These are phyloP conservation scores for Omphalea diandra DNA, from an alignment of 441 rosid species.

Conservation along the genomic window DNA sequence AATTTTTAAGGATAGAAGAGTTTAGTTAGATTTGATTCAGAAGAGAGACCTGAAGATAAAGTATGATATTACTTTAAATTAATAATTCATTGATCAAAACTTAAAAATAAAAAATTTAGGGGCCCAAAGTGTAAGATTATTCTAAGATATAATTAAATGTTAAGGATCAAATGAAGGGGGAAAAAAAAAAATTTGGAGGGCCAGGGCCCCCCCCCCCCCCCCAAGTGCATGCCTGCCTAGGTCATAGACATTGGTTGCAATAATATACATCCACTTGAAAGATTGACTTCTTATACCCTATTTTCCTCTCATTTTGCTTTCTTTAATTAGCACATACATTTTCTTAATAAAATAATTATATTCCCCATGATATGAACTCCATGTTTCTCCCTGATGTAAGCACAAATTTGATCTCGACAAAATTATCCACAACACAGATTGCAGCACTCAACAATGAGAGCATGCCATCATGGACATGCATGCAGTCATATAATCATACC, in stretches of 20 bases:
- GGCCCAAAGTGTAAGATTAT: too few relatives aligned
- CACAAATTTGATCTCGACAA: slow-evolving; percentile 38
- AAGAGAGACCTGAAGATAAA: too few relatives aligned
- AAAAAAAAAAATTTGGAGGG: too few relatives aligned
- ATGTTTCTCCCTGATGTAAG: slow-evolving; percentile 47
- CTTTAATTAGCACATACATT: slow-evolving; percentile 34
- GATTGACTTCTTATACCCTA: slow-evolving; percentile 50
- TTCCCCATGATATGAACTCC: slow-evolving; percentile 39
- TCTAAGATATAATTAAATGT: too few relatives aligned
- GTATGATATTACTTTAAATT: too few relatives aligned
- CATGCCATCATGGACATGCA: slow-evolving; percentile 30
- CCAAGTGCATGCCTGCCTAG: too few relatives aligned
- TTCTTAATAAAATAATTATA: slow-evolving; percentile 43
- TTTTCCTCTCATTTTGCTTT: slow-evolving; percentile 26
- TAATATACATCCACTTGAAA: slow-evolving; percentile 33
- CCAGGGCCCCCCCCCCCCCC: too few relatives aligned
- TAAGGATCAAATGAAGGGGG: too few relatives aligned
- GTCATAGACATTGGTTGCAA: slow-evolving; percentile 25
- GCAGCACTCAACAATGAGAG: slow-evolving; percentile 17
- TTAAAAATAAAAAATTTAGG: too few relatives aligned
- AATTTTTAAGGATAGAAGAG: too few relatives aligned
- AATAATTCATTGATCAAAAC: too few relatives aligned
- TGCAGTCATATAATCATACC: slow-evolving; percentile 30
- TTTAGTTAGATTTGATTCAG: too few relatives aligned
- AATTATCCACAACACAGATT: slow-evolving; percentile 50